phyloP scores from a whole-genome alignment of 306 rosid species.

The Castanea mollissima region DNA sequence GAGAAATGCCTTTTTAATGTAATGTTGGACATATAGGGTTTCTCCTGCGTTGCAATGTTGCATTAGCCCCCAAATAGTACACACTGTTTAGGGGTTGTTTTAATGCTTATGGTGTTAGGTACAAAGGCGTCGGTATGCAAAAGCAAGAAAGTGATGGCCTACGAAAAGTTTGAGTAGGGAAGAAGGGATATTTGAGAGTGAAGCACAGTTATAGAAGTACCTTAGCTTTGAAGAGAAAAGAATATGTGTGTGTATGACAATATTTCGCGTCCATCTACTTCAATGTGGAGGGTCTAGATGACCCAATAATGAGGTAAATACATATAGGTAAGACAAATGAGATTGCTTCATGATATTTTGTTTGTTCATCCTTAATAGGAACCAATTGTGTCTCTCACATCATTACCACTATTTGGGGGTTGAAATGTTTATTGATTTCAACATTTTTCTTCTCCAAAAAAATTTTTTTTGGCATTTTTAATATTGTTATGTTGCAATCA shows the following conservation, averaged over 20 bases:
- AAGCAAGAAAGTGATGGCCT: constrained; percentile 30
- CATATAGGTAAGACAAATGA: constrained; percentile 3
- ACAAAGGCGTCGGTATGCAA: constrained; percentile 28
- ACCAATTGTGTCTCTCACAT: constrained; percentile 6
- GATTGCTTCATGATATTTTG: constrained; percentile 31
- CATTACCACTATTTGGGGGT: constrained; percentile 26
- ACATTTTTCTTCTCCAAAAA: no score
- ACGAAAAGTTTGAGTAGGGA: constrained; percentile 56
- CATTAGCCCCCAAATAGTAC: constrained; percentile 1
- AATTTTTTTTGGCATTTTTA: background rate
- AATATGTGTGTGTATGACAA: constrained; percentile 10
- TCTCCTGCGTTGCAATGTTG: constrained; percentile 1
- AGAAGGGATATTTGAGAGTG: constrained; percentile 49
- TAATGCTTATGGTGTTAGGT: constrained; percentile 39
- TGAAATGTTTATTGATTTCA: background rate
- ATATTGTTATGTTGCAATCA: constrained; percentile 26
- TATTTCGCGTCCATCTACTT: constrained; percentile 24
- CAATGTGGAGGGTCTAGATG: constrained; percentile 3
- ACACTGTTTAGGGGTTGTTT: background rate
- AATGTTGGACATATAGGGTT: constrained; percentile 15
- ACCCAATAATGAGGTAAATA: background rate
- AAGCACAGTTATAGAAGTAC: constrained; percentile 26
- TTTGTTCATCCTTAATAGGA: constrained; percentile 9
- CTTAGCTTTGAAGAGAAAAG: constrained; percentile 79
- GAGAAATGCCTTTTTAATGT: background rate